A percentile compares a stretch with the other conserved stretches of the same genome.
phyloP scores from a whole-genome alignment of 306 rosid genomes.

The Hippophae gyantsensis region DNA sequence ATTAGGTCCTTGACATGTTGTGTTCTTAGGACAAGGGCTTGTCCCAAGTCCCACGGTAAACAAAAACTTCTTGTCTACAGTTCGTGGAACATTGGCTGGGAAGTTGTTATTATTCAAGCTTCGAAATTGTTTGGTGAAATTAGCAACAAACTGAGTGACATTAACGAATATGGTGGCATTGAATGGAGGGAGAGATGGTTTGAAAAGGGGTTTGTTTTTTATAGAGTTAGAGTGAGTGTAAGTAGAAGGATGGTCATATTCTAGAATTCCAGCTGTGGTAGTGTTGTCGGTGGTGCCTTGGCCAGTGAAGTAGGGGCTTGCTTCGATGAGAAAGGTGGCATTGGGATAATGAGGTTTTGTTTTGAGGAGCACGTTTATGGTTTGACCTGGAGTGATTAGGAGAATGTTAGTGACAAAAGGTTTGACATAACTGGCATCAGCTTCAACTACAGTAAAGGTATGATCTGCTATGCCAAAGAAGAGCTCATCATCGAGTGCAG shows the following conservation, averaged over 20 bases:
- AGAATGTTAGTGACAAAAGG: slow-evolving; percentile 46
- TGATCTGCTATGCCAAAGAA: slow-evolving; percentile 74
- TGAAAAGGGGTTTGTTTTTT: slow-evolving; percentile 24
- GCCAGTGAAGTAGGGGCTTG: slow-evolving; percentile 58
- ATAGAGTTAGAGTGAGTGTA: background rate
- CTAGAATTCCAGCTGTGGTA: slow-evolving; percentile 52
- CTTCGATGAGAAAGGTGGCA: slow-evolving; percentile 53
- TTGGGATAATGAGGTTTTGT: slow-evolving; percentile 46
- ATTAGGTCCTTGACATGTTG: slow-evolving; percentile 84
- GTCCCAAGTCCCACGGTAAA: slow-evolving; percentile 75
- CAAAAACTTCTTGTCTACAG: slow-evolving; percentile 44
- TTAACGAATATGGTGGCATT: slow-evolving; percentile 58
- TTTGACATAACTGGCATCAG: slow-evolving; percentile 62
- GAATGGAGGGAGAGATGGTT: slow-evolving; percentile 52
- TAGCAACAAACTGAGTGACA: slow-evolving; percentile 50
- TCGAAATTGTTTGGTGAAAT: slow-evolving; percentile 35
- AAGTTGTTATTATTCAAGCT: slow-evolving; percentile 43
- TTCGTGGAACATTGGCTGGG: slow-evolving; percentile 60
- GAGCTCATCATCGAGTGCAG: slow-evolving; percentile 85
- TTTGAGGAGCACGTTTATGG: slow-evolving; percentile 53
- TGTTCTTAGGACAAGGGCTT: slow-evolving; percentile 49
- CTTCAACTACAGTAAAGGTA: slow-evolving; percentile 57
- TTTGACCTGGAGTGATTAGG: slow-evolving; percentile 65
- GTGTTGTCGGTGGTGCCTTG: slow-evolving; percentile 58
- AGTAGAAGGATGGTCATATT: slow-evolving; percentile 31